Evolutionary conservation across 441 rosid genomes (phyloP).

Genomic region (Mallotus japonicus): DNA sequence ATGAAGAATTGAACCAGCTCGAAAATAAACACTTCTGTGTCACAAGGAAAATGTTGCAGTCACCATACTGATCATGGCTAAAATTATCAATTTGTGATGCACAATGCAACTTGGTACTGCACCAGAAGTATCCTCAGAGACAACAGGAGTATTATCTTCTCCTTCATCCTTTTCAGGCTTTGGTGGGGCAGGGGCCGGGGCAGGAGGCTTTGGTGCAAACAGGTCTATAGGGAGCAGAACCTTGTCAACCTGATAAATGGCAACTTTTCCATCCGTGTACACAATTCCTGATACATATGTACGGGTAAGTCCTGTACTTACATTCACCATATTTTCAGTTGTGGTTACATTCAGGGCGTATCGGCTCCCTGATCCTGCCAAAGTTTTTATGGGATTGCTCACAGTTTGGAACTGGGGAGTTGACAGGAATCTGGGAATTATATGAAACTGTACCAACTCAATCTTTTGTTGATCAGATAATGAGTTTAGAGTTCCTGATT

Average conservation of each 20-base stretch:
- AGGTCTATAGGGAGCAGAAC: slow-evolving; percentile 8
- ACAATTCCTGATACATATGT: slow-evolving; percentile 9
- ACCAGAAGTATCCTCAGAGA: slow-evolving; percentile 12
- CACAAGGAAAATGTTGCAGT: slow-evolving; percentile 1
- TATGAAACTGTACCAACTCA: slow-evolving; percentile 10
- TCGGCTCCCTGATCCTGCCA: slow-evolving; percentile 9
- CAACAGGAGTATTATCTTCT: not conserved
- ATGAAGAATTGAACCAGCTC: not conserved
- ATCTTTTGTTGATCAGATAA: slow-evolving; percentile 13
- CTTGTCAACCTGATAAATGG: slow-evolving; percentile 14
- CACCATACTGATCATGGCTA: not conserved
- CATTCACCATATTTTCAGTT: slow-evolving; percentile 13
- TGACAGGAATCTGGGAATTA: slow-evolving; percentile 3
- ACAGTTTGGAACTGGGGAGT: slow-evolving; percentile 11
- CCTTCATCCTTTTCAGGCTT: slow-evolving; percentile 5
- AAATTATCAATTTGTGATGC: not conserved
- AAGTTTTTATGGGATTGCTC: slow-evolving; percentile 14
- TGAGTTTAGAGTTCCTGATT: slow-evolving; percentile 10
- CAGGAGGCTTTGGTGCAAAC: slow-evolving; percentile 11
- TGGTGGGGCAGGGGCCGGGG: not conserved
- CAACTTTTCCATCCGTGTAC: slow-evolving; percentile 13
- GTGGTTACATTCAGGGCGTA: slow-evolving; percentile 5
- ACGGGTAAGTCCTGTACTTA: slow-evolving; percentile 12
- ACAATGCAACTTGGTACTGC: not conserved
- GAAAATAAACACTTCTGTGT: not conserved